phyloP scores from a whole-genome alignment of 2,329 filamentous ascomycete species.

The Lasiodiplodia theobromae region DNA sequence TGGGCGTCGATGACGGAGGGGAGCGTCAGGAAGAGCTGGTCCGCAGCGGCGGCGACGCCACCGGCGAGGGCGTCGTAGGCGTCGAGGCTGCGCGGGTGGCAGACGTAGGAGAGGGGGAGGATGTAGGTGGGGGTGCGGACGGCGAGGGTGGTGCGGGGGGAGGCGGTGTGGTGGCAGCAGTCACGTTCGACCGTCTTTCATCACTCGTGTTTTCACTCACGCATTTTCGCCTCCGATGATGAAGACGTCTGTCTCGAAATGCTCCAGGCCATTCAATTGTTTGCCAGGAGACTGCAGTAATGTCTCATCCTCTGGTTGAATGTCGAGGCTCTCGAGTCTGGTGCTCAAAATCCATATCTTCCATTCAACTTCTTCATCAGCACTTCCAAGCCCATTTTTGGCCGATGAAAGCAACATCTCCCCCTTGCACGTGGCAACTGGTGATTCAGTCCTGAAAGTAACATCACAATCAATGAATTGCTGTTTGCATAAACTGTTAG shows the following conservation, averaged over 20 bases:
- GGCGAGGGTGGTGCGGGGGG: constrained; percentile 53
- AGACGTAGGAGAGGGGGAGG: constrained; percentile 38
- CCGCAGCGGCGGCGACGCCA: constrained; percentile 40
- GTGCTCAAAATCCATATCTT: constrained; percentile 31
- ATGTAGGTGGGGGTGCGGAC: constrained; percentile 54
- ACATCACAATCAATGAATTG: constrained; percentile 17
- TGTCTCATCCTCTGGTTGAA: constrained; percentile 21
- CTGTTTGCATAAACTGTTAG: neutral
- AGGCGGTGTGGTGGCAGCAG: constrained; percentile 48
- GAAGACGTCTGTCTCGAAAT: constrained; percentile 29
- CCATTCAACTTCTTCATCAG: constrained; percentile 3
- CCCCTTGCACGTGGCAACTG: neutral
- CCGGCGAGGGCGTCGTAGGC: constrained; percentile 32
- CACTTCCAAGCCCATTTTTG: neutral
- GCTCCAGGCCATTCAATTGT: neutral
- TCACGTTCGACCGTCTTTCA: constrained; percentile 35
- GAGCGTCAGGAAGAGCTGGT: constrained; percentile 28
- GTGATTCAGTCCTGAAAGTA: neutral
- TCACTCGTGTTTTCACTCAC: constrained; percentile 13
- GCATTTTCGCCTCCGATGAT: constrained; percentile 31
- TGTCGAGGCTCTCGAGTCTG: constrained; percentile 19
- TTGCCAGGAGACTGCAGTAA: constrained; percentile 18
- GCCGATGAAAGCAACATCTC: neutral
- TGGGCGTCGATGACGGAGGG: constrained; percentile 14
- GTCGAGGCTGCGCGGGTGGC: constrained; percentile 38